These are phyloP conservation scores for Biscogniauxia marginata DNA, from an alignment of 2,329 filamentous ascomycete species.

Conservation along the genomic window DNA sequence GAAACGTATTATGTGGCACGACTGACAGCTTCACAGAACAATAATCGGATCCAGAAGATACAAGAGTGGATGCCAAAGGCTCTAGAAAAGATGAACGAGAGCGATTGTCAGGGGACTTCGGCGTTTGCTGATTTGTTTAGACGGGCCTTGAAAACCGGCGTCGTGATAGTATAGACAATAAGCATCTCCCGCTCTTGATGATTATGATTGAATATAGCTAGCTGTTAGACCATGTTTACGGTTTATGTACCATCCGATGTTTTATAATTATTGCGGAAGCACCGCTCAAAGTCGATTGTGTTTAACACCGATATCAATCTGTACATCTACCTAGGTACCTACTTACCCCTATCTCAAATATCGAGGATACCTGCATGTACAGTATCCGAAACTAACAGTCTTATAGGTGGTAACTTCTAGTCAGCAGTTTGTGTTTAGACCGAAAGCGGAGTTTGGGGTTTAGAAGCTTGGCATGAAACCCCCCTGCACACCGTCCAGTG, in stretches of 20 bases:
- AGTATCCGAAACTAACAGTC: background rate
- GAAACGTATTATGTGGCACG: background rate
- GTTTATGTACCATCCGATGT: no score
- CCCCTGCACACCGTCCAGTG: conserved; percentile 1
- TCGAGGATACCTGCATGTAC: background rate
- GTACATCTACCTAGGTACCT: no score
- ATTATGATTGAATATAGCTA: background rate
- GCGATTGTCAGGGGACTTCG: conserved; percentile 53
- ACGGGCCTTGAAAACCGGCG: conserved; percentile 42
- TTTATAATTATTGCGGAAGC: no score
- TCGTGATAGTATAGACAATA: conserved; percentile 25
- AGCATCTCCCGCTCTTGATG: background rate
- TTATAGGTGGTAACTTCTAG: no score
- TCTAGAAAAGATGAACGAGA: conserved; percentile 50
- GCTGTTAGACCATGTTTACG: no score
- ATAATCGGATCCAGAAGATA: conserved; percentile 65
- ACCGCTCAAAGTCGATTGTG: no score
- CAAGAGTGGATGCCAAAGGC: conserved; percentile 60
- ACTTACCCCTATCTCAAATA: background rate
- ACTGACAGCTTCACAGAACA: conserved; percentile 43
- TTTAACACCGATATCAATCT: no score
- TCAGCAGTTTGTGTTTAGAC: no score
- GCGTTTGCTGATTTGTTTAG: conserved; percentile 54
- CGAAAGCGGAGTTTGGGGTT: background rate
- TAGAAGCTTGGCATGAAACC: background rate